phyloP scores from a whole-genome alignment of 768 basidiomycete species.

The Mycena venus region DNA sequence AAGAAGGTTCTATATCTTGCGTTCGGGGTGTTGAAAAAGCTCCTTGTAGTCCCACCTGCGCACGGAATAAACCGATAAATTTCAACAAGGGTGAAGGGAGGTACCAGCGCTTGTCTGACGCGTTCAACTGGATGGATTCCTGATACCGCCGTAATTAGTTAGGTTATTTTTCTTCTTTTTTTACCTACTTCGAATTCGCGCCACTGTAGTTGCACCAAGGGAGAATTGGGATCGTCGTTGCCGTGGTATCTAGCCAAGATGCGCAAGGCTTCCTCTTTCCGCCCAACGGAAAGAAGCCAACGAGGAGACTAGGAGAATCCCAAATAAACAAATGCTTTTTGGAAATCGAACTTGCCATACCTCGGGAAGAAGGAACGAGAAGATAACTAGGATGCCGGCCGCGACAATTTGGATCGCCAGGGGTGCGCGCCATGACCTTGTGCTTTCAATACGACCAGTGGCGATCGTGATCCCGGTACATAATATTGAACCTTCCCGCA shows the following conservation, averaged over 20 bases:
- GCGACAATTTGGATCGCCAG: constrained; percentile 67
- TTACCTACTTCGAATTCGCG: constrained; percentile 56
- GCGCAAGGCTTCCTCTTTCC: constrained; percentile 47
- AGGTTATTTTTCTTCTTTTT: no score
- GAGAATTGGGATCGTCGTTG: constrained; percentile 49
- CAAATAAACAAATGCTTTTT: neutral
- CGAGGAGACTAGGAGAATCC: constrained; percentile 41
- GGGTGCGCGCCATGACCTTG: constrained; percentile 63
- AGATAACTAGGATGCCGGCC: constrained; percentile 48
- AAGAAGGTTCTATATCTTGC: constrained; percentile 49
- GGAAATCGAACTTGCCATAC: neutral
- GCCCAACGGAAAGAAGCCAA: constrained; percentile 53
- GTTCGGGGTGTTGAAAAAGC: constrained; percentile 48
- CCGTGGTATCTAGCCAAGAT: constrained; percentile 48
- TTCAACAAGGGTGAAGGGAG: neutral
- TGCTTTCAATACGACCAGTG: constrained; percentile 50
- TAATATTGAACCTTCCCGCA: constrained; percentile 17
- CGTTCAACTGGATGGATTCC: constrained; percentile 50
- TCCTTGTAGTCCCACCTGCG: constrained; percentile 50
- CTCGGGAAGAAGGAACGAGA: constrained; percentile 48
- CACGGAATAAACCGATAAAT: neutral
- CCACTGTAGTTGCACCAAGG: constrained; percentile 52
- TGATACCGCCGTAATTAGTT: no score
- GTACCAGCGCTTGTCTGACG: constrained; percentile 59
- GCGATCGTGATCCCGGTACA: constrained; percentile 59